phyloP scores from a whole-genome alignment of 768 basidiomycete species.

The Vishniacozyma victoriae region DNA sequence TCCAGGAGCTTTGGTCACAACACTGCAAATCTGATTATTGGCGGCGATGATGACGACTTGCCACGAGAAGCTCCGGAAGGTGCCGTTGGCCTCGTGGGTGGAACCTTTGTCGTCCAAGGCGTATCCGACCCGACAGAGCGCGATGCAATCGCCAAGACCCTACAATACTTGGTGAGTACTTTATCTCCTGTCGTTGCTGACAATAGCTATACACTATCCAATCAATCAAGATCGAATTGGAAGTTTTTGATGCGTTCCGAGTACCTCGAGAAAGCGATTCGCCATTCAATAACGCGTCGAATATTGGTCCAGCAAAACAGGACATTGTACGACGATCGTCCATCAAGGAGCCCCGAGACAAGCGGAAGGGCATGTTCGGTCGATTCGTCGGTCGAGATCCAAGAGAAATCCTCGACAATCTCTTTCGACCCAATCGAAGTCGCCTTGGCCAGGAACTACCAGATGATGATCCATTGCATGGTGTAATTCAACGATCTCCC shows the following conservation, averaged over 20 bases:
- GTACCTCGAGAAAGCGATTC: conserved; percentile 26
- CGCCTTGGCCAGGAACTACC: background rate
- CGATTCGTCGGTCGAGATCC: conserved; percentile 21
- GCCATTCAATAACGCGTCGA: background rate
- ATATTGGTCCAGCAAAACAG: background rate
- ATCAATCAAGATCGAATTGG: conserved; percentile 29
- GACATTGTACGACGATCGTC: background rate
- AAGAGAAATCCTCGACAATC: background rate
- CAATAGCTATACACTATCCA: conserved; percentile 31
- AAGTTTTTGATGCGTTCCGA: conserved; percentile 27
- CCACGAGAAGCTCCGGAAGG: conserved; percentile 9
- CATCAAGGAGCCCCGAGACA: conserved; percentile 6
- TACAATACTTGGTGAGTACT: conserved; percentile 24
- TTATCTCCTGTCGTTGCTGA: background rate
- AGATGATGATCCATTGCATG: conserved; percentile 3
- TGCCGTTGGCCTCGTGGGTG: conserved; percentile 22
- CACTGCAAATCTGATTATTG: conserved; percentile 3
- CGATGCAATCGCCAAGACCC: conserved; percentile 19
- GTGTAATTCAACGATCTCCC: too few species aligned
- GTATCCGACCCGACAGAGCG: conserved; percentile 12
- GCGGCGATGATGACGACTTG: conserved; percentile 21
- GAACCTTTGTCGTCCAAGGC: conserved; percentile 28
- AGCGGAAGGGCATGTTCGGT: conserved; percentile 23
- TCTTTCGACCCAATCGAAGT: background rate
- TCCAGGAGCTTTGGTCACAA: background rate